Base-by-base conservation (phyloP, 176 grass and related monocot genomes). In the Oryza australiensis region DNA sequence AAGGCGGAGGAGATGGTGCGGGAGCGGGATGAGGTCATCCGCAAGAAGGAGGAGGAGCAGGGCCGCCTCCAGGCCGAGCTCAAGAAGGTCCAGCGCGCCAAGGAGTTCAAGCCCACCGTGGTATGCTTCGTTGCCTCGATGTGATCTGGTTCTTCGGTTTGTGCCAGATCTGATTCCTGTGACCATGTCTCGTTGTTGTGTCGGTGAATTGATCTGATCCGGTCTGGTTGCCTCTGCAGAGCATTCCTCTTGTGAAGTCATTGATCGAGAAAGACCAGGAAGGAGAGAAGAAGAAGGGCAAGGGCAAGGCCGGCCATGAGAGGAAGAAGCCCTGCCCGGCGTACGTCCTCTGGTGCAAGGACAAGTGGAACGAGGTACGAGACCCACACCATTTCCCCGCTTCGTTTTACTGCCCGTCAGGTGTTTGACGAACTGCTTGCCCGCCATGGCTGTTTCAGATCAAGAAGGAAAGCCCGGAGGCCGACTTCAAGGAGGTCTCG, bases 61-160 rank as follows among this genome's bases (percentile, higher is more conserved):
- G 92, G 28, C 64, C 70, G 73, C 55, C 92, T 98, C 62, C 82
- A 95, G 78, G 87, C 84, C 22, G 82, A 95, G 70, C 63, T 95
- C 85, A 88, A 91, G 85, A 98, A 98, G 79, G 77, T 91, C 37
- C 93, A 98, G 79, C 90, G 87, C 62, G 37, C 72, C 49, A 98
- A 98, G 87, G 93, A 90, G 87, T 98, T 98, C 89, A 95, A 95
- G 64, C 96, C 96, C 71, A 95, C 93, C 60, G 77, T 98, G 96
- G 96, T 98, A 86, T 24, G 43, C 32, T 60, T 22, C 48, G n/a
- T n/a, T n/a, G n/a, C n/a, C n/a, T n/a, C n/a, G n/a, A n/a, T n/a
- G n/a, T n/a, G n/a, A n/a, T n/a, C n/a, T n/a, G n/a, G n/a, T n/a
- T n/a, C n/a, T n/a, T n/a, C n/a, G n/a, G n/a, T n/a, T n/a, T n/a